Percentiles rank a stretch among this genome's conserved stretches.
These are phyloP conservation scores for Paramecium sexaurelia DNA, from an alignment of 73 alveolate species.

Conservation along the genomic window DNA sequence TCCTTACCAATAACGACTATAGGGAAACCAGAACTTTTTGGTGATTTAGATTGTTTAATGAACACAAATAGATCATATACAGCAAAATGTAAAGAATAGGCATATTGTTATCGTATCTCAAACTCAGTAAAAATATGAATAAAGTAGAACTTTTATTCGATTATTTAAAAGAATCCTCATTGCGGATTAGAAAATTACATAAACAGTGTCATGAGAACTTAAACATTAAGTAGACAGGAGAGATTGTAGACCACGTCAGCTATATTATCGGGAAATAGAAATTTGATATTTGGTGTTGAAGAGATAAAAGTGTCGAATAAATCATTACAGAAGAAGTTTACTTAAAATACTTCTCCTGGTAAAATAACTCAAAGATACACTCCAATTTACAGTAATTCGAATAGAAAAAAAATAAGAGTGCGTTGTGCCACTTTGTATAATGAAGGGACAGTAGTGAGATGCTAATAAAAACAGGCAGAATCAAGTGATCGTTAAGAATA, in stretches of 20 bases:
- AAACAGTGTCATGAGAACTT: neutral
- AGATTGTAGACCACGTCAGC: neutral
- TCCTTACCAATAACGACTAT: neutral
- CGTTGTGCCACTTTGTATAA: neutral
- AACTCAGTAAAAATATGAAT: neutral
- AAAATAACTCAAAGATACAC: neutral
- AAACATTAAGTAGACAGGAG: neutral
- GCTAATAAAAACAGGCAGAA: neutral
- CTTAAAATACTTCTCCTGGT: neutral
- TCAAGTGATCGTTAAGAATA: neutral
- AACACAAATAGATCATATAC: neutral
- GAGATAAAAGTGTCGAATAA: neutral
- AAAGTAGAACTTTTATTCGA: neutral
- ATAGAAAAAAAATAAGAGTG: slow-evolving; percentile 7
- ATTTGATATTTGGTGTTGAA: neutral
- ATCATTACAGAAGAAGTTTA: neutral
- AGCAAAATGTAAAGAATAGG: neutral
- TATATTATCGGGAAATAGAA: neutral
- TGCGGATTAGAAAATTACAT: neutral
- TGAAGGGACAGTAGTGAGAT: neutral
- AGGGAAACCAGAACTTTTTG: neutral
- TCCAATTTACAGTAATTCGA: neutral
- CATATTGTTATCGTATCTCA: neutral
- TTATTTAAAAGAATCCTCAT: neutral
- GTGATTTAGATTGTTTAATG: slow-evolving; percentile 30